Percentiles rank a stretch among this genome's conserved stretches.
These are phyloP conservation scores for Colletotrichum sp. DNA, from an alignment of 2,329 filamentous ascomycete species.

Conservation along the genomic window DNA sequence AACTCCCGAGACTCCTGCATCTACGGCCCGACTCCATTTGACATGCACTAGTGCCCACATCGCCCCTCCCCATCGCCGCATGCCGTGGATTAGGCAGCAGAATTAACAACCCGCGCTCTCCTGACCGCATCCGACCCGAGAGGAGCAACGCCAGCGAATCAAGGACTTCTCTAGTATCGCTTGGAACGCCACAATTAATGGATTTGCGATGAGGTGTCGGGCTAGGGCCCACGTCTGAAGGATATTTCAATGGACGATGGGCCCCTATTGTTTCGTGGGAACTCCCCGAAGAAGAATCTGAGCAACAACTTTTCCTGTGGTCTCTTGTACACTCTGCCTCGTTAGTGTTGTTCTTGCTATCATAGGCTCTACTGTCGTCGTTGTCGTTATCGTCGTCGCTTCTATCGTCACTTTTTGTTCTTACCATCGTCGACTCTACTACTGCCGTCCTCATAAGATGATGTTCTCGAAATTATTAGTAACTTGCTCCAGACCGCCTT, in stretches of 20 bases:
- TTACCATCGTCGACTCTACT: neutral
- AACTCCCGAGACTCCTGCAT: neutral
- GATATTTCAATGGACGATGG: neutral
- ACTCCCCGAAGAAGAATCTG: neutral
- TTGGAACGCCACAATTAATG: neutral
- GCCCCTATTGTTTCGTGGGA: neutral
- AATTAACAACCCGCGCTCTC: neutral
- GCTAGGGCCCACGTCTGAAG: neutral
- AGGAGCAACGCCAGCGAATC: neutral
- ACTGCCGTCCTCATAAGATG: neutral
- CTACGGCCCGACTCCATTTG: neutral
- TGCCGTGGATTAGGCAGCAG: constrained; percentile 6
- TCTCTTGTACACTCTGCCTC: neutral
- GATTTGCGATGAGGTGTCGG: neutral
- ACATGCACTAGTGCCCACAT: neutral
- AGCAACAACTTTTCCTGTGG: neutral
- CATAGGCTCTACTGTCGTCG: neutral
- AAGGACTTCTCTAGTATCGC: neutral
- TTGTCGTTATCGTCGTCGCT: neutral
- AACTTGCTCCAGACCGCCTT: neutral
- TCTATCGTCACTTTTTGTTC: neutral
- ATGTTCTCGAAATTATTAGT: neutral
- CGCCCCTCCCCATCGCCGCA: neutral
- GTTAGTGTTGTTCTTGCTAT: neutral
- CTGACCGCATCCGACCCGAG: neutral